These are phyloP conservation scores for Corylus americana DNA, from an alignment of 306 rosid species.

Conservation along the genomic window DNA sequence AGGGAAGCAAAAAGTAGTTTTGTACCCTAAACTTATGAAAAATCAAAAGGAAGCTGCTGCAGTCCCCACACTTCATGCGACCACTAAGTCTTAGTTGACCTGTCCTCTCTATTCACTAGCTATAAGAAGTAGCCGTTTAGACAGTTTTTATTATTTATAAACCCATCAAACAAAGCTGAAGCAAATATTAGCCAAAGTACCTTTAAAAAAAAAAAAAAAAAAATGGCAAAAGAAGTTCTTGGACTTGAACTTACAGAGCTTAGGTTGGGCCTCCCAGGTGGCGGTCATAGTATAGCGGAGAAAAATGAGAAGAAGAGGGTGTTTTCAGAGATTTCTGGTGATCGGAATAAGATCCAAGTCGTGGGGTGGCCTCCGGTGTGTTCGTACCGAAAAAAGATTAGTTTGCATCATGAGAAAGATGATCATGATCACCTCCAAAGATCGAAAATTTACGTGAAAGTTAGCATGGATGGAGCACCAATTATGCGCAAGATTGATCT, in stretches of 20 bases:
- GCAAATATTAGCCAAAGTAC: not conserved
- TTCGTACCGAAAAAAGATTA: conserved; percentile 66
- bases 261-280: conserved; percentile 55
- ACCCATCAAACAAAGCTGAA: not conserved
- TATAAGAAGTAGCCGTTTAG: conserved; percentile 21
- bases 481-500: conserved; percentile 84
- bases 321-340: conserved; percentile 52
- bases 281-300: not conserved
- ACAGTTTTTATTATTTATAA: not conserved
- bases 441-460: conserved; percentile 75
- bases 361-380: conserved; percentile 99
- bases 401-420: conserved; percentile 29
- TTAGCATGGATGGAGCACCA: conserved; percentile 95
- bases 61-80: conserved; percentile 80
- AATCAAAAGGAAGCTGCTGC: too few relatives aligned
- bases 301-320: conserved; percentile 69
- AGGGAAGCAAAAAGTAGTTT: conserved; percentile 32
- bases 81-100: conserved; percentile 62
- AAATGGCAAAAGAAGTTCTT: conserved; percentile 62
- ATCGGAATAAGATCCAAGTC: conserved; percentile 32
- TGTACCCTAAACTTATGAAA: too few relatives aligned
- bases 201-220: not conserved
- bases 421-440: not conserved
- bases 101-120: conserved; percentile 39
- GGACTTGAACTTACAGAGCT: conserved; percentile 89